Evolutionary conservation across 257 asterid genomes (phyloP).

Genomic region (Solanum phureja): DNA sequence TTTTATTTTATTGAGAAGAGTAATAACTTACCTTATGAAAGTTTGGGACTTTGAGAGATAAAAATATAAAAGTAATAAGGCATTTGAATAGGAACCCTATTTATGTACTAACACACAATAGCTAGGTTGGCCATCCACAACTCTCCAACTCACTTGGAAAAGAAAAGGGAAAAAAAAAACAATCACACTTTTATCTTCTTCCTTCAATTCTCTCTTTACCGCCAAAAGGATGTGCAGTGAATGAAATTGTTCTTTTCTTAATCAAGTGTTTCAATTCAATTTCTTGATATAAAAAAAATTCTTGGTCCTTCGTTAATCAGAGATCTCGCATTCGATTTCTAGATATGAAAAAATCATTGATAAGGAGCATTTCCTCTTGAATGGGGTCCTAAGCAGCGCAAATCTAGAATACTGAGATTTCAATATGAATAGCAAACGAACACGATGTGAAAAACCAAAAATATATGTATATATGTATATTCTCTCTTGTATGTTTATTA

Average conservation of each 20-base stretch:
- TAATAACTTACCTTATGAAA: slow-evolving; percentile 1
- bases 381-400: too few relatives aligned
- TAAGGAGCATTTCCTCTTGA: background rate
- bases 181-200: background rate
- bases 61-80: background rate
- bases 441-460: background rate
- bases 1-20: background rate
- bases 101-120: slow-evolving; percentile 3
- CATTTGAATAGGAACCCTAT: slow-evolving; percentile 25
- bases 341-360: background rate
- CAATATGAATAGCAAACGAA: too few relatives aligned
- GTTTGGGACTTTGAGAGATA: background rate
- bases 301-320: too few relatives aligned
- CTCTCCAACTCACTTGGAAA: slow-evolving; percentile 10
- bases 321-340: background rate
- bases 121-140: background rate
- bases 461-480: too few relatives aligned
- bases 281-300: background rate
- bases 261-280: too few relatives aligned
- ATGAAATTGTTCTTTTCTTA: too few relatives aligned
- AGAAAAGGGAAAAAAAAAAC: background rate
- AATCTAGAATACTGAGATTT: too few relatives aligned
- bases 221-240: background rate
- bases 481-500: background rate
- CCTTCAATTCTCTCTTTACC: slow-evolving; percentile 4